These are phyloP conservation scores for Dissophora globulifera DNA, from an alignment of 192 early-diverging fungal genomes.

Conservation along the genomic window DNA sequence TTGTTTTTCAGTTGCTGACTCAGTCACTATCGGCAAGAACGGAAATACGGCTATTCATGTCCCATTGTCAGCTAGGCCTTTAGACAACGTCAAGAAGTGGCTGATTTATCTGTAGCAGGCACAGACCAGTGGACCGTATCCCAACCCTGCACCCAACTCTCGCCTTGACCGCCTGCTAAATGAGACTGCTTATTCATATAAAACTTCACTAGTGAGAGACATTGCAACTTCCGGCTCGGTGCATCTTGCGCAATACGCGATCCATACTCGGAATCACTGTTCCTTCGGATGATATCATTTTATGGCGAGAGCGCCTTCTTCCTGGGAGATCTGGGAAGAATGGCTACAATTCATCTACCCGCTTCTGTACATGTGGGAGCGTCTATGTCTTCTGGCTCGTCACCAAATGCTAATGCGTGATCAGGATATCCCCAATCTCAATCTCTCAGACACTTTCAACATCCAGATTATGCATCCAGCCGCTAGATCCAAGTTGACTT, in stretches of 20 bases:
- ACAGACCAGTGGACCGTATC: not conserved
- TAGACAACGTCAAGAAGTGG: slow-evolving; percentile 15
- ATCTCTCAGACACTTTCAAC: slow-evolving; percentile 6
- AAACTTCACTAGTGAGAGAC: too few relatives aligned
- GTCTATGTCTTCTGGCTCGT: slow-evolving; percentile 18
- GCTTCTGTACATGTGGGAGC: slow-evolving; percentile 23
- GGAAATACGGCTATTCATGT: not conserved
- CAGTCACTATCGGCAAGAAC: not conserved
- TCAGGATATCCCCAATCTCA: slow-evolving; percentile 23
- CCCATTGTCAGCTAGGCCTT: not conserved
- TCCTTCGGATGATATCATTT: slow-evolving; percentile 10
- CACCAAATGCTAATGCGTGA: slow-evolving; percentile 38
- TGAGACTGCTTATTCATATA: too few relatives aligned
- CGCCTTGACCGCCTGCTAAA: not conserved
- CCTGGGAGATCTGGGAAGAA: too few relatives aligned
- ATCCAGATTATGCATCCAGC: not conserved
- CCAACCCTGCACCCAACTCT: slow-evolving; percentile 6
- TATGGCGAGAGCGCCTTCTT: slow-evolving; percentile 2
- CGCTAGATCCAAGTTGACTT: not conserved
- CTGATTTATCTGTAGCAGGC: slow-evolving; percentile 11
- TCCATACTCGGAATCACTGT: slow-evolving; percentile 4
- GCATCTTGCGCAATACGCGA: slow-evolving; percentile 1
- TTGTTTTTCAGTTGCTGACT: not conserved
- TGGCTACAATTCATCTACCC: too few relatives aligned
- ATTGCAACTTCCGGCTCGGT: not conserved